A percentile compares a stretch with the other conserved stretches of the same genome.
These are phyloP conservation scores for Blumeriella jaapii DNA, from an alignment of 2,329 filamentous ascomycete species.

Conservation along the genomic window DNA sequence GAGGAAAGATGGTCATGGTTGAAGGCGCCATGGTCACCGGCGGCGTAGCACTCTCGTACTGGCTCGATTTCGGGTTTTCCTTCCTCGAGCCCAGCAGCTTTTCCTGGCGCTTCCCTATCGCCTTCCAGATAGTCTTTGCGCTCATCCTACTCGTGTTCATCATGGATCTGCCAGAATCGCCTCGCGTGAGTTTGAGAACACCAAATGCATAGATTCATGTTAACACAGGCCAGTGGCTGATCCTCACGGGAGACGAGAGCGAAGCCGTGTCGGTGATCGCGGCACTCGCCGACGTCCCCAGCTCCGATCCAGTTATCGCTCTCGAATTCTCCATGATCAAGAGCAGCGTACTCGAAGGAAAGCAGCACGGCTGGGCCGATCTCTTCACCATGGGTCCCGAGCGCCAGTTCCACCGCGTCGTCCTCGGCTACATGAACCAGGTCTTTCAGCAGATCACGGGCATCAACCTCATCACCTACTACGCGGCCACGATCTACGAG, in stretches of 20 bases:
- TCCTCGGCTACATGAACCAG: slow-evolving; percentile 38
- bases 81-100: slow-evolving; percentile 37
- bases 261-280: slow-evolving; percentile 35
- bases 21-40: slow-evolving; percentile 46
- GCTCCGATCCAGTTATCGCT: slow-evolving; percentile 42
- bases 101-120: slow-evolving; percentile 50
- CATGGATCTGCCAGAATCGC: slow-evolving; percentile 40
- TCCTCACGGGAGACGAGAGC: slow-evolving; percentile 32
- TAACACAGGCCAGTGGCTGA: slow-evolving; percentile 30
- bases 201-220: not conserved
- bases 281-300: slow-evolving; percentile 29
- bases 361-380: slow-evolving; percentile 27
- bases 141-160: slow-evolving; percentile 43
- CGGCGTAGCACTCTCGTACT: slow-evolving; percentile 47
- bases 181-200: slow-evolving; percentile 21
- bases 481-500: slow-evolving; percentile 39
- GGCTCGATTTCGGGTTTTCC: slow-evolving; percentile 47
- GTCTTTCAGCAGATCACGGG: slow-evolving; percentile 40
- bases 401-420: slow-evolving; percentile 41
- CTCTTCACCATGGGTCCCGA: slow-evolving; percentile 40
- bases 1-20: slow-evolving; percentile 50
- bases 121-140: slow-evolving; percentile 46
- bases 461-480: slow-evolving; percentile 35
- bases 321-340: slow-evolving; percentile 41
- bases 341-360: slow-evolving; percentile 53